Percentiles rank a stretch among this genome's conserved stretches.
Conservation (phyloP, 2,329 filamentous ascomycete genomes). For the Dissoconium aciculare region DNA sequence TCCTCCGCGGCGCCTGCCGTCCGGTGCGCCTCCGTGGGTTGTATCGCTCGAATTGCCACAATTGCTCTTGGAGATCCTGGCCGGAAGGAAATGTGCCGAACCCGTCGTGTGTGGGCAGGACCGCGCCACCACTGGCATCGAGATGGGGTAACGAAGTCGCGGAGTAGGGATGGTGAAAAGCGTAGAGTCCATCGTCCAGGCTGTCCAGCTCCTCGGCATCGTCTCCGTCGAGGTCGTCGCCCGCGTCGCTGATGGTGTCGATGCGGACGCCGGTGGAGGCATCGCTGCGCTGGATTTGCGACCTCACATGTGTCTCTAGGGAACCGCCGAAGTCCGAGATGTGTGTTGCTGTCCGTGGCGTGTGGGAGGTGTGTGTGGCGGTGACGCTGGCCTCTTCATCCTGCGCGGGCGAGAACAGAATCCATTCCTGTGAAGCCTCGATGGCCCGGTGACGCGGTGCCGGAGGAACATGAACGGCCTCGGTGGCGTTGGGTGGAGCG, state of each 20-base stretch:
- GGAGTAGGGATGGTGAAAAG: slow-evolving; percentile 52
- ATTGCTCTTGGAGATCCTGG: slow-evolving; percentile 56
- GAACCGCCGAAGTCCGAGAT: slow-evolving; percentile 74
- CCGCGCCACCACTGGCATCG: slow-evolving; percentile 45
- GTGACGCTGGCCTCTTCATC: slow-evolving; percentile 40
- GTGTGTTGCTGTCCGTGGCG: slow-evolving; percentile 51
- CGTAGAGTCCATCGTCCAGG: slow-evolving; percentile 78
- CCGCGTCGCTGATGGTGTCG: slow-evolving; percentile 28
- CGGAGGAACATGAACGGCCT: slow-evolving; percentile 17
- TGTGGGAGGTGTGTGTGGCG: slow-evolving; percentile 53
- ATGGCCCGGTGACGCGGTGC: slow-evolving; percentile 32
- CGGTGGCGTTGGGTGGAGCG: not conserved
- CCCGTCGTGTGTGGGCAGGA: slow-evolving; percentile 86
- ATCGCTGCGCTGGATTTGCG: slow-evolving; percentile 23
- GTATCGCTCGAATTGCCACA: slow-evolving; percentile 79
- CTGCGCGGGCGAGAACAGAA: slow-evolving; percentile 61
- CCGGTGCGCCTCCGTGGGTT: slow-evolving; percentile 51
- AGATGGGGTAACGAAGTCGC: slow-evolving; percentile 32
- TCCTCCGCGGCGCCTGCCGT: slow-evolving; percentile 38
- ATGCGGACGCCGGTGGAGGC: not conserved
- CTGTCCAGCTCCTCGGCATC: slow-evolving; percentile 62
- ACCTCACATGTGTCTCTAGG: slow-evolving; percentile 52
- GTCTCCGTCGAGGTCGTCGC: slow-evolving; percentile 27
- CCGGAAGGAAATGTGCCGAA: slow-evolving; percentile 61
- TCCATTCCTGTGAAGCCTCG: slow-evolving; percentile 82